Conservation (phyloP, 345 rosid species). For the Adansonia digitata region DNA sequence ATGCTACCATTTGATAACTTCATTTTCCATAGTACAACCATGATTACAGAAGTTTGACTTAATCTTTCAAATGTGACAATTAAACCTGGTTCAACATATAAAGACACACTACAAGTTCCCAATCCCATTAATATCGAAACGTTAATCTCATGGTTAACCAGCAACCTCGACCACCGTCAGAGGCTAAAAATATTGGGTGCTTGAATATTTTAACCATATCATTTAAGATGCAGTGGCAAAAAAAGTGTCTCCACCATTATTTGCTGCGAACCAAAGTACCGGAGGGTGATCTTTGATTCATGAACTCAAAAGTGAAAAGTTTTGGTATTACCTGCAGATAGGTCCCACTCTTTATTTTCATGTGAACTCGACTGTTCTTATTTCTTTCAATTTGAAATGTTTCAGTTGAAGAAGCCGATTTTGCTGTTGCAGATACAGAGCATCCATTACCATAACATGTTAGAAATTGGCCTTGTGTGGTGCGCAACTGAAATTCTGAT, state of each 20-base stretch:
- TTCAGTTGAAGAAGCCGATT: constrained; percentile 39
- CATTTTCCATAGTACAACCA: not conserved
- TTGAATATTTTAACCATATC: not conserved
- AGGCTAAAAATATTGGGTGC: not conserved
- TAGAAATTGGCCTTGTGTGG: constrained; percentile 54
- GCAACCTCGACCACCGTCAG: not conserved
- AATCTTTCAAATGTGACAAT: constrained; percentile 1
- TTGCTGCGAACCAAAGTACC: not conserved
- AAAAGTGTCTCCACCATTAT: not conserved
- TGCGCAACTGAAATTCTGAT: constrained; percentile 47
- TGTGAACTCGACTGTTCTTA: constrained; percentile 37
- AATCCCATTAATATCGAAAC: not conserved
- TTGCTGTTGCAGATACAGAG: constrained; percentile 46
- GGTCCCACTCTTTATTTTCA: constrained; percentile 45
- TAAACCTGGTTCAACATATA: not conserved
- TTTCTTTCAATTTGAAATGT: constrained; percentile 53
- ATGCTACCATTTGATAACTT: not conserved
- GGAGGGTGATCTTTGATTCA: not conserved
- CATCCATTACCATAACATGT: constrained; percentile 55
- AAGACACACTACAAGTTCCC: not conserved
- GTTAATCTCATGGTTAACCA: not conserved
- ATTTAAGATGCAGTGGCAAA: not conserved
- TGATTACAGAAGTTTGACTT: not conserved
- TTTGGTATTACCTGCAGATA: constrained; percentile 51
- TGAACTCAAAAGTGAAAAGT: not conserved